Evolutionary conservation across 2,329 filamentous ascomycete genomes (phyloP).

Genomic region (Drechslerella stenobrocha): DNA sequence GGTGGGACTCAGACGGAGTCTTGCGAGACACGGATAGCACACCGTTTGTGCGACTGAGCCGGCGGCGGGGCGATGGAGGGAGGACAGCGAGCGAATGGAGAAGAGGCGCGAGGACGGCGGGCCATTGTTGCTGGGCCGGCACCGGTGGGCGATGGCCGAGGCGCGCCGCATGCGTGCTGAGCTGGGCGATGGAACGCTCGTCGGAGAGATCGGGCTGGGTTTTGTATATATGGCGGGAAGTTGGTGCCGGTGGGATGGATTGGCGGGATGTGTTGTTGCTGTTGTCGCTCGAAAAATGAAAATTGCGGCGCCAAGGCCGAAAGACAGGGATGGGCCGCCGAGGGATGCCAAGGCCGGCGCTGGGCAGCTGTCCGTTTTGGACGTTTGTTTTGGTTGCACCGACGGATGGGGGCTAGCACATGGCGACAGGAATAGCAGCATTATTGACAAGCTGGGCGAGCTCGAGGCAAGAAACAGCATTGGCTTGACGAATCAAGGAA

Average conservation of each 20-base stretch:
- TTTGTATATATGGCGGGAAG: neutral
- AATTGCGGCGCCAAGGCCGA: conserved; percentile 20
- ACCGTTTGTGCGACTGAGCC: conserved; percentile 13
- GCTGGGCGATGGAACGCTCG: neutral
- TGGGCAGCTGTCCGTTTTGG: neutral
- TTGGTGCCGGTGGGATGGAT: neutral
- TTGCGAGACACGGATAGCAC: conserved; percentile 40
- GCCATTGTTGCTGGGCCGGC: conserved; percentile 35
- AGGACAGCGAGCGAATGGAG: neutral
- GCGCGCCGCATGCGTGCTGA: conserved; percentile 16
- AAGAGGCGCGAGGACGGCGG: conserved; percentile 9
- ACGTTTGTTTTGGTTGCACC: neutral
- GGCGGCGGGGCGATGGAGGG: conserved; percentile 14
- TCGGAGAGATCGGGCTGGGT: neutral
- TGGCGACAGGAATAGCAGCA: neutral
- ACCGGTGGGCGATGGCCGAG: conserved; percentile 19
- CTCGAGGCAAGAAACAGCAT: no score
- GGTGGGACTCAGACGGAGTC: conserved; percentile 2
- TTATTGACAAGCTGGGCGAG: neutral
- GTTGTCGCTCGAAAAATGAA: conserved; percentile 21
- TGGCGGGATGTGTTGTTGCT: conserved; percentile 26
- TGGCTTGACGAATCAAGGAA: no score
- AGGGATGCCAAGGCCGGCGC: neutral
- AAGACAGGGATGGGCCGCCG: neutral
- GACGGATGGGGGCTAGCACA: conserved; percentile 9